Evolutionary conservation across 768 basidiomycete genomes (phyloP).

Genomic region (Macrolepiota fuliginosa): DNA sequence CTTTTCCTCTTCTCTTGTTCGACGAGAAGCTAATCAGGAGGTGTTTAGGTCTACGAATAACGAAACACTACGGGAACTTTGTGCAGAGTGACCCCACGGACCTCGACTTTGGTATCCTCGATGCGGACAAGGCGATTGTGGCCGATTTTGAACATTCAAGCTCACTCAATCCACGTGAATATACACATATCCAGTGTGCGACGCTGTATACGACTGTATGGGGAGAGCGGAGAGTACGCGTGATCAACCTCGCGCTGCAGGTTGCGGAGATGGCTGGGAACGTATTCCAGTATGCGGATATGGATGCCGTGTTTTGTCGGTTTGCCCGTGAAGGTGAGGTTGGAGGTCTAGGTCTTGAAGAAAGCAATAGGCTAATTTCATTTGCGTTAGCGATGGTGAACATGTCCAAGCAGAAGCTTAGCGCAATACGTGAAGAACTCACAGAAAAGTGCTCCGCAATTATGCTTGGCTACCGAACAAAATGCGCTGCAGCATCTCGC

Average conservation of each 20-base stretch:
- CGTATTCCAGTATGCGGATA: conserved; percentile 88
- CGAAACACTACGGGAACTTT: conserved; percentile 73
- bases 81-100: conserved; percentile 66
- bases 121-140: conserved; percentile 79
- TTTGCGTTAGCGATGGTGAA: conserved; percentile 61
- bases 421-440: conserved; percentile 79
- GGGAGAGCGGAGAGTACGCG: conserved; percentile 82
- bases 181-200: conserved; percentile 84
- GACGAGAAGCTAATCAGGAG: not conserved
- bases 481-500: conserved; percentile 80
- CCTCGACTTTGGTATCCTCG: conserved; percentile 74
- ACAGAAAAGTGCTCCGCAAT: conserved; percentile 82
- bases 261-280: conserved; percentile 84
- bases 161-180: conserved; percentile 63
- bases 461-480: conserved; percentile 81
- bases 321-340: conserved; percentile 74
- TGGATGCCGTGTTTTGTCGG: conserved; percentile 77
- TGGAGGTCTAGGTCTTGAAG: no score
- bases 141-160: conserved; percentile 73
- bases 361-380: not conserved
- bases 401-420: conserved; percentile 57
- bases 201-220: conserved; percentile 77
- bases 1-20: conserved; percentile 3
- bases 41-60: conserved; percentile 56
- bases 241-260: conserved; percentile 81